Evolutionary conservation across 2,329 filamentous ascomycete species (phyloP).

Genomic region (Phialophora expanda): DNA sequence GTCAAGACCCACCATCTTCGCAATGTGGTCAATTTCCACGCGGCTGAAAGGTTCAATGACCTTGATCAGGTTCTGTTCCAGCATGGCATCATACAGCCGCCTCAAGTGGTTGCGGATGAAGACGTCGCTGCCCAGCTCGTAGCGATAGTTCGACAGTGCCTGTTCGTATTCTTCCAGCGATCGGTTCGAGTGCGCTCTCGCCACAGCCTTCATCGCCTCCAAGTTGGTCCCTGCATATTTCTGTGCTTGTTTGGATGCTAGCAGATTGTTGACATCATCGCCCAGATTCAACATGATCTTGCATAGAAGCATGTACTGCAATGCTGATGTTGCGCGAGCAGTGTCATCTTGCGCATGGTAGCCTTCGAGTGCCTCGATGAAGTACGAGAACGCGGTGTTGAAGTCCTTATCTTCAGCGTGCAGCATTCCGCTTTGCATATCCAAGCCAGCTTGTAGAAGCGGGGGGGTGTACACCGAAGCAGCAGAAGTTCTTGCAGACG

Average conservation of each 20-base stretch:
- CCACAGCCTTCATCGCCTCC: slow-evolving; percentile 99
- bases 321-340: slow-evolving; percentile 86
- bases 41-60: slow-evolving; percentile 98
- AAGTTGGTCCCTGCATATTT: slow-evolving; percentile 95
- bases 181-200: slow-evolving; percentile 90
- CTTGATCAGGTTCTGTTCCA: slow-evolving; percentile 99
- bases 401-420: slow-evolving; percentile 99
- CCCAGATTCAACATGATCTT: slow-evolving; percentile 99
- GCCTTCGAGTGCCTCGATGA: slow-evolving; percentile 97
- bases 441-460: slow-evolving; percentile 89
- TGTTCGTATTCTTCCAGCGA: slow-evolving; percentile 97
- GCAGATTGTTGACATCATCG: slow-evolving; percentile 93
- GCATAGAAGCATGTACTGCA: slow-evolving; percentile 99
- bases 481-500: slow-evolving; percentile 89
- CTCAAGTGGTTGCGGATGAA: slow-evolving; percentile 98
- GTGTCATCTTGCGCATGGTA: slow-evolving; percentile 92
- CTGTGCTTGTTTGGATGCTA: slow-evolving; percentile 94
- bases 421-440: slow-evolving; percentile 99
- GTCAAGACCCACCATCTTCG: slow-evolving; percentile 95
- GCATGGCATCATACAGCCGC: slow-evolving; percentile 94
- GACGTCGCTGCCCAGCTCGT: slow-evolving; percentile 89
- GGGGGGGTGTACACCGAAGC: slow-evolving; percentile 98
- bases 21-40: slow-evolving; percentile 95
- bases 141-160: slow-evolving; percentile 85
- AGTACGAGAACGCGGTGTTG: slow-evolving; percentile 98